Conservation (phyloP, 495 filamentous ascomycete species). For the Penicillium silybi region DNA sequence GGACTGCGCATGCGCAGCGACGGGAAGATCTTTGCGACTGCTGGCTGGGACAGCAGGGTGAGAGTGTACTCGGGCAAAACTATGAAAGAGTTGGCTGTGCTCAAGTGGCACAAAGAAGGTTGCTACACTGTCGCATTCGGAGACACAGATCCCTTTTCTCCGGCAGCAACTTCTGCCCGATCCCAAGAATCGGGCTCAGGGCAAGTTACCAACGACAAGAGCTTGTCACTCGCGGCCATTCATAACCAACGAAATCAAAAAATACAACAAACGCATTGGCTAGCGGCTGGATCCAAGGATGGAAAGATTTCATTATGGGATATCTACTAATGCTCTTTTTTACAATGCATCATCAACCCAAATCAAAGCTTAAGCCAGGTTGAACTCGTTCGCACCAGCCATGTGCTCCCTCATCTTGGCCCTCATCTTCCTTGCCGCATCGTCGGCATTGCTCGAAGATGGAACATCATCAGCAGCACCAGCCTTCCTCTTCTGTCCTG, state of each 20-base stretch:
- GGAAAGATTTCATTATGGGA: conserved; percentile 96
- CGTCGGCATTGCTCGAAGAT: conserved; percentile 46
- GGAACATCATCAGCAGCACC: conserved; percentile 34
- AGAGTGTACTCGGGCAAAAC: conserved; percentile 78
- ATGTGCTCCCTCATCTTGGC: conserved; percentile 77
- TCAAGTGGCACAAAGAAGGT: conserved; percentile 93
- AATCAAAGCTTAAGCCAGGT: conserved; percentile 61
- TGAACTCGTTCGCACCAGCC: conserved; percentile 77
- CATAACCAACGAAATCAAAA: conserved; percentile 61
- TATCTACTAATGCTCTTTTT: conserved; percentile 62
- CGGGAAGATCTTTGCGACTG: conserved; percentile 80
- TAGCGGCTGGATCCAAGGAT: conserved; percentile 89
- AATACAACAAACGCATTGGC: conserved; percentile 74
- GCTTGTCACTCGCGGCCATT: conserved; percentile 43
- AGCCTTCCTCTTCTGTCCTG: conserved; percentile 37
- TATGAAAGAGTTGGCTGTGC: conserved; percentile 84
- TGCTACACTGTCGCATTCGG: conserved; percentile 86
- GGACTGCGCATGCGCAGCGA: conserved; percentile 72
- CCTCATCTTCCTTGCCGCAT: conserved; percentile 70
- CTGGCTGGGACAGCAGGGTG: conserved; percentile 82
- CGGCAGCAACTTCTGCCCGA: background rate
- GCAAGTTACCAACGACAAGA: background rate
- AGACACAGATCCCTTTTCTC: conserved; percentile 23
- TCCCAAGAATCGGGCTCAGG: background rate
- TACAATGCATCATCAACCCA: conserved; percentile 25